Base-by-base conservation (phyloP, 2,329 filamentous ascomycete genomes). In the Cladosporium phlei region DNA sequence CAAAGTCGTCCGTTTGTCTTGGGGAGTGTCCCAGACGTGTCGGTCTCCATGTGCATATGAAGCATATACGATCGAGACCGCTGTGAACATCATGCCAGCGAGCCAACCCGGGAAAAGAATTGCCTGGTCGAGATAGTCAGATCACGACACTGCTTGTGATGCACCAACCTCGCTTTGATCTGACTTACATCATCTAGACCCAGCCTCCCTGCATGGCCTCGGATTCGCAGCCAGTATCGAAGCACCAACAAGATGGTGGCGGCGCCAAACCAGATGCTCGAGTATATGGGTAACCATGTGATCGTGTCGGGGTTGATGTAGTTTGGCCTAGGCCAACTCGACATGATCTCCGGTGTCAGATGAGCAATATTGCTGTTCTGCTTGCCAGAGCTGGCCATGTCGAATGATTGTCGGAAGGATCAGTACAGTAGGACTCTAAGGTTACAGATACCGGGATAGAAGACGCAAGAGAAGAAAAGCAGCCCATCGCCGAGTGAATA, bases 1-100 rank as follows among this genome's bases (percentile, higher is more conserved):
- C 25, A 59, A 17, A 12, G 24, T 16, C n/a, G 37, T 34, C 8
- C 39, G 24, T 16, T 37, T 29, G 14, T 42, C 25, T 12, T 24
- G 30, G 8, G 57, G 56, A 8, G 62, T 55, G 38, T 68, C 65
- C 66, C 65, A 69, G n/a, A 64, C 54, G 39, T 68, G 63, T 21
- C 62, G 55, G 29, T 64, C 58, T n/a, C 65, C 62, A 11, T 60
- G 51, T 45, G 50, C 60, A 5, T 49, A 48, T 22, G 60, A 28
- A 8, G 57, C 54, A 10, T 51, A 60, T 1, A 57, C 7, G 19
- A 59, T 55, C 14, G 46, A 22, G 8, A 57, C 20, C 1, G 49
- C 48, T 14, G 55, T 57, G 49, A 60, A 59, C 45, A 52, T 53
- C 9, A 53, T 51, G 5, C 52, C 38, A 4, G 39, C 46, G 5